Conservation (phyloP, 768 basidiomycete genomes). For the Paxillus involutus region DNA sequence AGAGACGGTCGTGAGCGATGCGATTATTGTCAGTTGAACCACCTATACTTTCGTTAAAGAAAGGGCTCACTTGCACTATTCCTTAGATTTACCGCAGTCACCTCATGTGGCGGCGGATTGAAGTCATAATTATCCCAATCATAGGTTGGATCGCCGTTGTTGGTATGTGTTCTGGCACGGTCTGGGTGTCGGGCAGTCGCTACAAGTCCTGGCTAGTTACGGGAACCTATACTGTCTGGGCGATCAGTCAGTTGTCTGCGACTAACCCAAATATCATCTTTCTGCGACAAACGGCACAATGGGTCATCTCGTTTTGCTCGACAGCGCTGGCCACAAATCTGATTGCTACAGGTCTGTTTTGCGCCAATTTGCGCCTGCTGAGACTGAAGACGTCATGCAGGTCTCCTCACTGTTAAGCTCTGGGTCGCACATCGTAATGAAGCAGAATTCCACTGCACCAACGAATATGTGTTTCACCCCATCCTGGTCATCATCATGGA, state of each 20-base stretch:
- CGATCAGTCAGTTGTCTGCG: background rate
- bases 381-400: background rate
- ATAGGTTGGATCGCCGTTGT: too few species aligned
- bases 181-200: constrained; percentile 1
- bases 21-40: constrained; percentile 10
- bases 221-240: background rate
- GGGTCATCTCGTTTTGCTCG: constrained; percentile 11
- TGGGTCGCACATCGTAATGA: background rate
- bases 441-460: background rate
- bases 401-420: background rate
- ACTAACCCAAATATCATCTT: constrained; percentile 1
- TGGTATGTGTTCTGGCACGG: too few species aligned
- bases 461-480: background rate
- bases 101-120: too few species aligned
- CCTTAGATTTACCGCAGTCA: too few species aligned
- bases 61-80: background rate
- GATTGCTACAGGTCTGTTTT: background rate
- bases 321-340: too few species aligned
- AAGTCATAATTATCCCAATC: too few species aligned
- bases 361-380: background rate
- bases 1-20: constrained; percentile 15
- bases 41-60: background rate
- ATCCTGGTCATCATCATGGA: background rate
- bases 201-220: background rate
- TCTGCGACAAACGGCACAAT: constrained; percentile 4